A percentile compares a stretch with the other conserved stretches of the same genome.
These are phyloP conservation scores for Podaxis carcinomalis DNA, from an alignment of 768 basidiomycete genomes.

Conservation along the genomic window DNA sequence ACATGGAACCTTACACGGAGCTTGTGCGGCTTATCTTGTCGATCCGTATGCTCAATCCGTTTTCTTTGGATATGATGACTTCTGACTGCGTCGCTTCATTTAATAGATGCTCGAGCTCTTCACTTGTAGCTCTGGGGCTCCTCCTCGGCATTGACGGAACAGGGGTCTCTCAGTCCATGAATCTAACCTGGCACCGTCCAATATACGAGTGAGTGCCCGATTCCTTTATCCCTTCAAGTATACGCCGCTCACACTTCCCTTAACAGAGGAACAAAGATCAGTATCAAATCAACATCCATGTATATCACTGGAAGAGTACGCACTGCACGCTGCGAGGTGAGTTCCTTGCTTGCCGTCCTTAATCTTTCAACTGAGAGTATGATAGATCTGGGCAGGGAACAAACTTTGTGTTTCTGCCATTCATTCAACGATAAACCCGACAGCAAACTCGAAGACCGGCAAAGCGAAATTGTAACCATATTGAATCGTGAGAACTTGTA, in stretches of 20 bases:
- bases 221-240: background rate
- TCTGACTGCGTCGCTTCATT: background rate
- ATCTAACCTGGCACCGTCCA: slow-evolving; percentile 44
- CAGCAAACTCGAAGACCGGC: background rate
- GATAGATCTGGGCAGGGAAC: slow-evolving; percentile 37
- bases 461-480: slow-evolving; percentile 2
- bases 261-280: slow-evolving; percentile 37
- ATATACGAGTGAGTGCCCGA: slow-evolving; percentile 10
- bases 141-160: slow-evolving; percentile 35
- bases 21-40: slow-evolving; percentile 50
- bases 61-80: background rate
- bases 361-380: background rate
- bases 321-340: slow-evolving; percentile 40
- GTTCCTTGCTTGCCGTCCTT: slow-evolving; percentile 9
- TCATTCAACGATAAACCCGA: slow-evolving; percentile 34
- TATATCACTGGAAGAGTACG: slow-evolving; percentile 37
- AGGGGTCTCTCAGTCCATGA: slow-evolving; percentile 49
- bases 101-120: slow-evolving; percentile 38
- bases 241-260: background rate
- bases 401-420: slow-evolving; percentile 40
- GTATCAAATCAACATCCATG: slow-evolving; percentile 37
- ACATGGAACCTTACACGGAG: slow-evolving; percentile 48
- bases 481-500: background rate
- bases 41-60: slow-evolving; percentile 38
- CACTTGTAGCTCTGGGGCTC: slow-evolving; percentile 37